Conservation (phyloP, 2,329 filamentous ascomycete genomes). For the Falciphora oryzae region DNA sequence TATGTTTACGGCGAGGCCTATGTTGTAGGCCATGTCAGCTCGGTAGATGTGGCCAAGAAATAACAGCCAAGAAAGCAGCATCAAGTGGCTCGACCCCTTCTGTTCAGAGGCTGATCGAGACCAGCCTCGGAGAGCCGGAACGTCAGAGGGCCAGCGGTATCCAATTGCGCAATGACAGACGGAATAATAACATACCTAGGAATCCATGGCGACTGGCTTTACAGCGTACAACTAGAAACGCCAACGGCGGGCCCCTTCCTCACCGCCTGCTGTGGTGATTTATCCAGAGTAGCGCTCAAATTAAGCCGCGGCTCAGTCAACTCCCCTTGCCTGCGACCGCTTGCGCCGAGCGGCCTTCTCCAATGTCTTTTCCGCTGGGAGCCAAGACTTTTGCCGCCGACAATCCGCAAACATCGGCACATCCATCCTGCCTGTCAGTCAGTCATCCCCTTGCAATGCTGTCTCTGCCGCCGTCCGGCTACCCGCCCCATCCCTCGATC, state of each 20-base stretch:
- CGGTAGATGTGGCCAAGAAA: neutral
- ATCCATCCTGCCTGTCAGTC: neutral
- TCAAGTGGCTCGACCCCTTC: neutral
- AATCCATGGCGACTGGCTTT: neutral
- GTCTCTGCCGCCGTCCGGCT: conserved; percentile 1
- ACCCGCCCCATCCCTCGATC: neutral
- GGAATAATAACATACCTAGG: neutral
- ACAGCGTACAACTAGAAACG: neutral
- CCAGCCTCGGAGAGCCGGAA: neutral
- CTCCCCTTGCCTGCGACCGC: neutral
- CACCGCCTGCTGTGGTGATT: neutral
- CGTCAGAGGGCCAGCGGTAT: neutral
- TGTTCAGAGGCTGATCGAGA: neutral
- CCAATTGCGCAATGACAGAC: neutral
- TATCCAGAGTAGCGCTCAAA: neutral
- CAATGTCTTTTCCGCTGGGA: too few relatives aligned
- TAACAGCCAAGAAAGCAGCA: neutral
- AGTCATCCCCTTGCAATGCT: neutral
- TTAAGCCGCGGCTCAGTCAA: neutral
- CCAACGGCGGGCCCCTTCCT: neutral
- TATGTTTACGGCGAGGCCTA: neutral
- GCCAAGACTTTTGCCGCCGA: neutral
- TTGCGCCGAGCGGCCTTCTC: too few relatives aligned
- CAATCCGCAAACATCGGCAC: neutral
- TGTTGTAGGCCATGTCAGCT: neutral